Conservation (phyloP, 345 rosid species). For the Acer saccharum region DNA sequence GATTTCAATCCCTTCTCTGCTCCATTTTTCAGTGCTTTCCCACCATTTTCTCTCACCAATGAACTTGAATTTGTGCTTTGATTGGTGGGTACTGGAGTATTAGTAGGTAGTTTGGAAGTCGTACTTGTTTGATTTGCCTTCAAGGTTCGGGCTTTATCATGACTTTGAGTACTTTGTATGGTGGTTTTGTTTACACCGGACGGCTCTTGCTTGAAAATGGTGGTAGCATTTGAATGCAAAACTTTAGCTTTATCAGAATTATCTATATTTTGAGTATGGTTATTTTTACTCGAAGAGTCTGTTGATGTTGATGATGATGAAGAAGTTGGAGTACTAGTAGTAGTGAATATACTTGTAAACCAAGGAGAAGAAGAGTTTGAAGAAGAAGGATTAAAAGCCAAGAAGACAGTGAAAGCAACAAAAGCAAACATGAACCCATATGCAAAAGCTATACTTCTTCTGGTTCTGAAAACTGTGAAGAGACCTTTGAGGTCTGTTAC, state of each 20-base stretch:
- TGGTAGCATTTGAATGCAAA: constrained; percentile 21
- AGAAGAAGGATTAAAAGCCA: constrained; percentile 72
- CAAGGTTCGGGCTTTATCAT: constrained; percentile 24
- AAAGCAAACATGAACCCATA: constrained; percentile 69
- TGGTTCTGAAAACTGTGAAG: constrained; percentile 46
- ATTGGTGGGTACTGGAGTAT: constrained; percentile 14
- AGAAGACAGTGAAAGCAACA: constrained; percentile 61
- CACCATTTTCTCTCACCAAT: constrained; percentile 15
- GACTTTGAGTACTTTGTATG: constrained; percentile 15
- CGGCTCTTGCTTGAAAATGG: constrained; percentile 12
- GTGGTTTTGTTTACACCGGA: constrained; percentile 17
- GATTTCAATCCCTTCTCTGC: constrained; percentile 27
- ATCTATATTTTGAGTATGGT: constrained; percentile 20
- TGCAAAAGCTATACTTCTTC: constrained; percentile 54
- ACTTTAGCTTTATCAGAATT: constrained; percentile 4
- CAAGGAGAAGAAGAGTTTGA: constrained; percentile 51
- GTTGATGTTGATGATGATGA: background rate
- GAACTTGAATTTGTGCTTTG: constrained; percentile 24
- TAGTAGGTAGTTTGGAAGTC: constrained; percentile 16
- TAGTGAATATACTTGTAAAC: constrained; percentile 48
- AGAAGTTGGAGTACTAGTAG: constrained; percentile 9
- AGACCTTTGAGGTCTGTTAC: constrained; percentile 47
- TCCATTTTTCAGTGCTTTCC: constrained; percentile 25
- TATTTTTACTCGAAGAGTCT: constrained; percentile 23
- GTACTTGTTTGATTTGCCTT: constrained; percentile 31